These are phyloP conservation scores for Forsythia suspensa DNA, from an alignment of 257 asterid genomes.

Conservation along the genomic window DNA sequence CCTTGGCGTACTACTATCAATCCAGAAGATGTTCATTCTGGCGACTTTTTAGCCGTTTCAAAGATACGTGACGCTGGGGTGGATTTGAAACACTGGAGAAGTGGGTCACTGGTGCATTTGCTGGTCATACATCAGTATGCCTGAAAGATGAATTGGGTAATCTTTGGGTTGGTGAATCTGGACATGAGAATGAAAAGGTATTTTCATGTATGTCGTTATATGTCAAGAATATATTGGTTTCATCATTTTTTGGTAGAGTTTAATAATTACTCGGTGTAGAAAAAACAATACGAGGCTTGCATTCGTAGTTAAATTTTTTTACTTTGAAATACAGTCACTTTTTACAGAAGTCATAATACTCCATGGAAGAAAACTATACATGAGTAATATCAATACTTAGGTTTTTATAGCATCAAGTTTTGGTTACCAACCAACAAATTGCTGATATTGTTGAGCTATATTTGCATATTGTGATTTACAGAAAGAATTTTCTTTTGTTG, in stretches of 20 bases:
- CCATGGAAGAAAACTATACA: neutral
- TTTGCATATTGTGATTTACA: neutral
- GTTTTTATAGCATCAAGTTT: neutral
- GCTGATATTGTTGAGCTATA: neutral
- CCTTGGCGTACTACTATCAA: slow-evolving; percentile 69
- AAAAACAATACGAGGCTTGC: neutral
- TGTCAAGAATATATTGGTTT: neutral
- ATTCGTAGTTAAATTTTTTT: neutral
- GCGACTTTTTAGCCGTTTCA: slow-evolving; percentile 94
- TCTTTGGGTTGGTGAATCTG: slow-evolving; percentile 99
- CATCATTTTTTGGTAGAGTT: neutral
- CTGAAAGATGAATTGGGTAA: slow-evolving; percentile 83
- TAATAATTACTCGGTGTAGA: neutral
- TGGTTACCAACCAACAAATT: neutral
- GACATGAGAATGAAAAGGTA: slow-evolving; percentile 98
- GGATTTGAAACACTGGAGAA: slow-evolving; percentile 99
- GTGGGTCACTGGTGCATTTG: slow-evolving; percentile 99
- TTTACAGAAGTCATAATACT: neutral
- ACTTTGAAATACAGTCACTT: neutral
- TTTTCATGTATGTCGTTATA: neutral
- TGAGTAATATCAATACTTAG: neutral
- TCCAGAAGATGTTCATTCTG: slow-evolving; percentile 87
- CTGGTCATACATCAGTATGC: slow-evolving; percentile 98
- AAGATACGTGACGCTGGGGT: slow-evolving; percentile 99
- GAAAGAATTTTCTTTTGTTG: neutral